phyloP scores from a whole-genome alignment of 345 rosid genomes.

The Aegle marmelos region DNA sequence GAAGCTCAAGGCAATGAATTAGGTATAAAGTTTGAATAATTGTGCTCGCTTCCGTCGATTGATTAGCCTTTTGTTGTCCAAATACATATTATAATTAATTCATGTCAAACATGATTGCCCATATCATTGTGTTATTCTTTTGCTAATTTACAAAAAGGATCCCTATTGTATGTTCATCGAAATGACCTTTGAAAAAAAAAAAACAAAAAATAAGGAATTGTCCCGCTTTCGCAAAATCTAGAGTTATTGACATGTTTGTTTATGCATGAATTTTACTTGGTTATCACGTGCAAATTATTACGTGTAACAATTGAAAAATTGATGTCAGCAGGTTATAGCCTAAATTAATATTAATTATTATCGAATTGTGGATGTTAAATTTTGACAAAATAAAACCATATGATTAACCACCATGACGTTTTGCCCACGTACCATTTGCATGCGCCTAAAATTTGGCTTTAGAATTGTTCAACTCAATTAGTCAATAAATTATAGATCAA shows the following conservation, averaged over 20 bases:
- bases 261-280: too few relatives aligned
- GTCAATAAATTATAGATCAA: neutral
- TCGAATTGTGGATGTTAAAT: too few relatives aligned
- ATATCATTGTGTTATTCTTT: neutral
- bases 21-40: conserved; percentile 45
- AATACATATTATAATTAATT: neutral
- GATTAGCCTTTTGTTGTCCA: conserved; percentile 7
- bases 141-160: neutral
- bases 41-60: conserved; percentile 19
- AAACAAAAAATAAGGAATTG: too few relatives aligned
- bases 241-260: too few relatives aligned
- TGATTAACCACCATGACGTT: too few relatives aligned
- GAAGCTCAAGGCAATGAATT: conserved; percentile 33
- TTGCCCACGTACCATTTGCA: too few relatives aligned
- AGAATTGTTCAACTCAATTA: neutral
- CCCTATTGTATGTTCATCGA: neutral
- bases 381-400: too few relatives aligned
- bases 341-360: too few relatives aligned
- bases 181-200: neutral
- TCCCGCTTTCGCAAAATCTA: neutral
- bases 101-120: conserved; percentile 5
- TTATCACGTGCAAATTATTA: too few relatives aligned
- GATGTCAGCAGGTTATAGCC: too few relatives aligned
- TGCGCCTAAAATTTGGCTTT: too few relatives aligned
- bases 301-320: too few relatives aligned